Base-by-base conservation (phyloP, 2,329 filamentous ascomycete genomes). In the Coleophoma cylindrospora region DNA sequence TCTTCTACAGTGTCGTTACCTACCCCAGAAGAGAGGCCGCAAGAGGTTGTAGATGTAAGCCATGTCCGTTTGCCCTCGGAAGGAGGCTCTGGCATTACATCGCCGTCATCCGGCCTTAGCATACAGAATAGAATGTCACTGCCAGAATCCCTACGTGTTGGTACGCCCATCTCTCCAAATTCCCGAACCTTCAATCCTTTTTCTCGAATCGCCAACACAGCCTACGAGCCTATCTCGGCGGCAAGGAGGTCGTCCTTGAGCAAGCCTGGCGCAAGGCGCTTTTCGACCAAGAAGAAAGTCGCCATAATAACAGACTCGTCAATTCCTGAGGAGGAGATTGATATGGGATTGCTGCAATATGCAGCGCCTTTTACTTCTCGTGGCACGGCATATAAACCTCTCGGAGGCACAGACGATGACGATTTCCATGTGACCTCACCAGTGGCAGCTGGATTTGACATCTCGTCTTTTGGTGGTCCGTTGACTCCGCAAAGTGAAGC, bases 311-410 rank as follows among this genome's bases (percentile, higher is more conserved):
- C 37, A 4, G 46, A 45, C 34, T 50, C 40, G 14, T 54, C 60
- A 1, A 63, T 65, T 19, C 59, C 59, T 2, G 60, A 62, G 22
- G 57, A 54, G 21, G 62, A 61, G 44, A 58, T 63, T 36, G 58
- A 62, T 50, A 57, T 65, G 56, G 57, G 54, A 27, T 45, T 65
- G 9, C 48, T 65, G 2, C 52, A 54, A 43, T 54, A 55, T 46
- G 60, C 60, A 0, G 57, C 56, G 48, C 56, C 58, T 2, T 50
- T 55, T 32, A 47, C 49, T 3, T 49, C 54, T n/a, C 45, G 50
- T 9, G 58, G 54, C 34, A 53, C 52, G 11, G 40, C 48, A 7
- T 61, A 63, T 53, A 43, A 51, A 8, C 44, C 55, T 8, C 49
- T 57, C 14, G 53, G 48, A n/a, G 13, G 14, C 7, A 12, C 15